These are phyloP conservation scores for Smittium culicis DNA, from an alignment of 371 early-diverging fungal genomes.

Conservation along the genomic window DNA sequence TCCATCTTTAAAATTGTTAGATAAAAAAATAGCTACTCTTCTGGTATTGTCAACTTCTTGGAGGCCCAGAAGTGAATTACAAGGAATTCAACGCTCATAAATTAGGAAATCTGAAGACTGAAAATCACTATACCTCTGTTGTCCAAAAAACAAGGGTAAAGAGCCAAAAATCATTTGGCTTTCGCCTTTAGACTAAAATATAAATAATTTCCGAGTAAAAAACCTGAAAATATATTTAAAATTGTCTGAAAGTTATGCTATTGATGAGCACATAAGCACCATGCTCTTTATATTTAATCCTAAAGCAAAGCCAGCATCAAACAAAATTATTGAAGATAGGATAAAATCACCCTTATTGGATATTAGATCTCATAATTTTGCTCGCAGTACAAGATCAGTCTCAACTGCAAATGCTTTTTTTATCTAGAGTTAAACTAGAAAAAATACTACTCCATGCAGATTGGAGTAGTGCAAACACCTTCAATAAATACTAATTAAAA, in stretches of 20 bases:
- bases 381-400: too few species aligned
- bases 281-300: constrained; percentile 6
- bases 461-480: background rate
- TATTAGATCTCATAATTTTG: too few species aligned
- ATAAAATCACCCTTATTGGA: background rate
- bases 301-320: background rate
- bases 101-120: background rate
- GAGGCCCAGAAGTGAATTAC: constrained; percentile 5
- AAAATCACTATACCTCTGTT: background rate
- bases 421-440: too few species aligned
- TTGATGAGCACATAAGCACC: background rate
- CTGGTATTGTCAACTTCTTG: background rate
- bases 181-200: background rate
- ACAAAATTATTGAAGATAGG: background rate
- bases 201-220: background rate
- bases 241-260: background rate
- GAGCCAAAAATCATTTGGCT: background rate
- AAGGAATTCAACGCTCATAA: constrained; percentile 1
- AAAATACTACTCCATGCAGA: background rate
- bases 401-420: too few species aligned
- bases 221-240: constrained; percentile 3
- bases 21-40: background rate
- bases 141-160: constrained; percentile 3
- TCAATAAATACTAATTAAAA: background rate
- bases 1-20: background rate